Conservation (phyloP, 1,284 basidiomycete species). For the Coriolopsis trogii region DNA sequence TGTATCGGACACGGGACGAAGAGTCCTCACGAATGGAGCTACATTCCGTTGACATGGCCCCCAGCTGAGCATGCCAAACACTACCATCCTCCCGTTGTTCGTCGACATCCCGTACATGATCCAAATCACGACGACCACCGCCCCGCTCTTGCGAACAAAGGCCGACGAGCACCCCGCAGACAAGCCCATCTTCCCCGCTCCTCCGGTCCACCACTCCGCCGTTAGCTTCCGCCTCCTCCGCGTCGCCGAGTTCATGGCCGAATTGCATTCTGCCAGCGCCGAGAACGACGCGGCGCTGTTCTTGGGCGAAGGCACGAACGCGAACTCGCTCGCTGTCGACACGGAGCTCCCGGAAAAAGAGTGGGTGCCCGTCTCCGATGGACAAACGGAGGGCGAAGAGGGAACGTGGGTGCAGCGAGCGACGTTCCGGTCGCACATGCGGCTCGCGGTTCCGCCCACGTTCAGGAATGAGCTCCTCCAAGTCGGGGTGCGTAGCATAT, state of each 20-base stretch:
- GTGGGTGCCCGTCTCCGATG: background rate
- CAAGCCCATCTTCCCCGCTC: conserved; percentile 17
- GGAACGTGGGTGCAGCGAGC: conserved; percentile 16
- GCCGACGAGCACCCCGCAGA: conserved; percentile 3
- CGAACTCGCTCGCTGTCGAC: background rate
- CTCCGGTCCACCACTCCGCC: conserved; percentile 4
- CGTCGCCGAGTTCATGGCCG: conserved; percentile 1
- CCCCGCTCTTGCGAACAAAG: conserved; percentile 8
- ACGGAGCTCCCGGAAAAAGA: background rate
- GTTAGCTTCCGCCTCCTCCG: conserved; percentile 10
- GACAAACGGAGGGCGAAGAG: background rate
- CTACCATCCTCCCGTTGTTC: conserved; percentile 14
- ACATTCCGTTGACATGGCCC: conserved; percentile 14
- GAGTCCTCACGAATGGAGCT: conserved; percentile 14
- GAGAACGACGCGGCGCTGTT: background rate
- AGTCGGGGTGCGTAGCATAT: conserved; percentile 5
- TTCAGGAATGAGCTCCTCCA: conserved; percentile 6
- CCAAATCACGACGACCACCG: conserved; percentile 8
- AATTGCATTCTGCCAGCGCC: background rate
- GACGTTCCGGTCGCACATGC: conserved; percentile 5
- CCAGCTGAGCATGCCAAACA: too few relatives aligned
- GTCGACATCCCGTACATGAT: conserved; percentile 13
- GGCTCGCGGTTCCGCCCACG: conserved; percentile 11
- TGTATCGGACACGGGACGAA: background rate
- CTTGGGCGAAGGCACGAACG: background rate